Conservation (phyloP, 108 stramenopile species). For the Fragilariopsis cylindrus region DNA sequence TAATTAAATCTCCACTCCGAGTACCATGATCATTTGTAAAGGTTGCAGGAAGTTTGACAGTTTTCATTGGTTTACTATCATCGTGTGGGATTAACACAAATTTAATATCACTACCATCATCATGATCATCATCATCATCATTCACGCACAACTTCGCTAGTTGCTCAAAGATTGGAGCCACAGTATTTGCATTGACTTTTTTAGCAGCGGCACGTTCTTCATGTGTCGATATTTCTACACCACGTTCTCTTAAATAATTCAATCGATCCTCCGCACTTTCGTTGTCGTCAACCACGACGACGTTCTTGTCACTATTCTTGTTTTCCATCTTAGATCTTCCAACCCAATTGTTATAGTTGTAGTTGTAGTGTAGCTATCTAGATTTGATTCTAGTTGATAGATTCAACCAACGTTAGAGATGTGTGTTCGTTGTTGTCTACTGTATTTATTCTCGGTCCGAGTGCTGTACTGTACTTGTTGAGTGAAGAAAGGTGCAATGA, state of each 20-base stretch:
- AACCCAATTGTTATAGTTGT: too few species aligned
- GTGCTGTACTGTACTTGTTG: too few species aligned
- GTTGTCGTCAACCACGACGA: neutral
- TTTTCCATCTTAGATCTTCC: too few species aligned
- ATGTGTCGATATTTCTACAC: conserved; percentile 33
- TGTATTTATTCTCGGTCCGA: too few species aligned
- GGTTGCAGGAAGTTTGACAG: conserved; percentile 36
- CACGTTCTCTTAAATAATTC: conserved; percentile 68
- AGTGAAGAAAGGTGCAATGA: too few species aligned
- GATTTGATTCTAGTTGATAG: too few species aligned
- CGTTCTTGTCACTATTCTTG: too few species aligned
- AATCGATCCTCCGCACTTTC: conserved; percentile 62
- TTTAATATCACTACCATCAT: conserved; percentile 19
- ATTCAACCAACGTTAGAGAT: too few species aligned
- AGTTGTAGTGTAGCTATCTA: too few species aligned
- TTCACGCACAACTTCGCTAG: conserved; percentile 42
- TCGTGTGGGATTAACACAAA: conserved; percentile 78
- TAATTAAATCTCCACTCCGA: conserved; percentile 53
- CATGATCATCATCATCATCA: conserved; percentile 26
- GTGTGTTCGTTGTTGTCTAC: too few species aligned
- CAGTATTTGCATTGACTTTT: neutral
- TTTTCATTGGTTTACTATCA: conserved; percentile 52
- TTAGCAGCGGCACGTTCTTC: conserved; percentile 9
- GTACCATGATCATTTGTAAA: conserved; percentile 2
- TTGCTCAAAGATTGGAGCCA: conserved; percentile 20